These are phyloP conservation scores for Juglanconis sp. DNA, from an alignment of 2,329 filamentous ascomycete species.

Conservation along the genomic window DNA sequence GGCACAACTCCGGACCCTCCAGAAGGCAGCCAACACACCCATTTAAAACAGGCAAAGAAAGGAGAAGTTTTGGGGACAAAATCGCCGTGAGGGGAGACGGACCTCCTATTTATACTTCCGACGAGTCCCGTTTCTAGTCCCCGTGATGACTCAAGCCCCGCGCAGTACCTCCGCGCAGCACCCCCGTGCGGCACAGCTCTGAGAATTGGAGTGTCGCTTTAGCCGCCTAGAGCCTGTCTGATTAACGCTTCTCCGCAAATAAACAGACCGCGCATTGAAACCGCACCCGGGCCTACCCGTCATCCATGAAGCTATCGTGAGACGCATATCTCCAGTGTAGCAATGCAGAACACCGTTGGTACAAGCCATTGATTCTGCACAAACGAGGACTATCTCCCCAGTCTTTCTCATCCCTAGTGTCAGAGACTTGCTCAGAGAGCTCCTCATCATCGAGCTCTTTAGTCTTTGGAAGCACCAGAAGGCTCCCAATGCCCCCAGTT, in stretches of 20 bases:
- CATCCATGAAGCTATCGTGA: not conserved
- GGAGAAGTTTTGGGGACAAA: conserved; percentile 12
- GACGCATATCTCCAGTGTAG: not conserved
- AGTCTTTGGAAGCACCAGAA: no score
- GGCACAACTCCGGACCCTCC: conserved; percentile 17
- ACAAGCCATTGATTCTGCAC: not conserved
- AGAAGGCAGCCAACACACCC: conserved; percentile 18
- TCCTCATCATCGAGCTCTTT: no score
- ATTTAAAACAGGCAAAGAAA: conserved; percentile 11
- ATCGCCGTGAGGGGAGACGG: conserved; percentile 6
- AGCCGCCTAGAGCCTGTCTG: not conserved
- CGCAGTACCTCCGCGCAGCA: not conserved
- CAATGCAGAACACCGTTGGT: not conserved
- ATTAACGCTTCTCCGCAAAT: not conserved
- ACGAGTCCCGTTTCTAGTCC: conserved; percentile 8
- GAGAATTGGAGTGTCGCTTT: not conserved
- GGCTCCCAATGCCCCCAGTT: no score
- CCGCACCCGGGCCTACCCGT: not conserved
- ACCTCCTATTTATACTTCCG: conserved; percentile 34
- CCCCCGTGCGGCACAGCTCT: no score
- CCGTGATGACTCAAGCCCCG: conserved; percentile 15
- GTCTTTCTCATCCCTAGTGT: no score
- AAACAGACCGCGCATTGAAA: not conserved
- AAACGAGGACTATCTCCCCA: not conserved
- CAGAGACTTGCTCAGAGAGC: no score